These are phyloP conservation scores for Ceratocystis diversiconidia DNA, from an alignment of 2,329 filamentous ascomycete genomes.

Conservation along the genomic window DNA sequence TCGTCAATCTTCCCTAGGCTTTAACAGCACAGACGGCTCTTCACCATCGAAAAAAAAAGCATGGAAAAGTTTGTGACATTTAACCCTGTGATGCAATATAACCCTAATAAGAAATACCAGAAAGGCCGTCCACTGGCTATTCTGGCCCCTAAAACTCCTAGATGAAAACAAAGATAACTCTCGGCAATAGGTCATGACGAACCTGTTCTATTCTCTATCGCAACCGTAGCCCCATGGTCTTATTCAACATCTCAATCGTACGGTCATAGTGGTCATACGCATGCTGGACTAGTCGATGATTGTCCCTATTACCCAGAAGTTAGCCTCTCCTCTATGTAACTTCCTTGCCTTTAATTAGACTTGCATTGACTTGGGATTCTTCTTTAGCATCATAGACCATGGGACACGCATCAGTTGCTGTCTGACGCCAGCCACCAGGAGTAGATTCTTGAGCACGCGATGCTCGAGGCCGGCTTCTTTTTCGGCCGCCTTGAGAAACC, in stretches of 20 bases:
- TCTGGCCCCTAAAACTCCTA: background rate
- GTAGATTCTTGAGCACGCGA: conserved; percentile 53
- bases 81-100: background rate
- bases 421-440: conserved; percentile 35
- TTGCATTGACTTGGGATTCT: conserved; percentile 15
- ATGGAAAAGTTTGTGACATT: background rate
- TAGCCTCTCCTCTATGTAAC: conserved; percentile 12
- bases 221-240: conserved; percentile 52
- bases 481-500: conserved; percentile 54
- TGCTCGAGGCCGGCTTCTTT: conserved; percentile 55
- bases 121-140: too few relatives aligned
- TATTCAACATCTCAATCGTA: conserved; percentile 60
- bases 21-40: too few relatives aligned
- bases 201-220: background rate
- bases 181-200: background rate
- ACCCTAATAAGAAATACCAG: background rate
- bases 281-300: conserved; percentile 21
- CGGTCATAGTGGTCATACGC: conserved; percentile 49
- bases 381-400: conserved; percentile 18
- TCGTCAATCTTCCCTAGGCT: too few relatives aligned
- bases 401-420: conserved; percentile 22
- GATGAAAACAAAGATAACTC: background rate
- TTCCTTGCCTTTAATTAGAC: background rate
- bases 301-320: conserved; percentile 16
- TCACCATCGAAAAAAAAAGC: too few relatives aligned